Conservation (phyloP, 805 yeast species). For the Barnettozyma californica region DNA sequence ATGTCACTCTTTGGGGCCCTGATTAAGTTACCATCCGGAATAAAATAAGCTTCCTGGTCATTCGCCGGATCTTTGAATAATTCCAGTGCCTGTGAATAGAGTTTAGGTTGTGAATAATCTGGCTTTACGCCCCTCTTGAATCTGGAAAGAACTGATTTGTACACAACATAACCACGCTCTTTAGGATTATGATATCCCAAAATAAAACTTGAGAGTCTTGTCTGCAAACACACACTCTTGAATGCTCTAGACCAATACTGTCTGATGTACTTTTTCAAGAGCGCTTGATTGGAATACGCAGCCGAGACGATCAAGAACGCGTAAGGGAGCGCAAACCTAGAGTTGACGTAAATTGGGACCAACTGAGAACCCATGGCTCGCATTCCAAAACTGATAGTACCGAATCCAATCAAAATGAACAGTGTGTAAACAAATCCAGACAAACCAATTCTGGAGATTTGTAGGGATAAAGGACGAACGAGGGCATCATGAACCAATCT, state of each 20-base stretch:
- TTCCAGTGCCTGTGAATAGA: conserved; percentile 38
- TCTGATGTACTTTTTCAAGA: conserved; percentile 33
- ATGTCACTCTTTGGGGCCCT: conserved; percentile 87
- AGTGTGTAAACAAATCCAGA: conserved; percentile 72
- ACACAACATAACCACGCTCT: conserved; percentile 66
- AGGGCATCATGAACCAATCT: conserved; percentile 83
- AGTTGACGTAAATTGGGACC: conserved; percentile 15
- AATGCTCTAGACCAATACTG: conserved; percentile 62
- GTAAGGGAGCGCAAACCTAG: not conserved
- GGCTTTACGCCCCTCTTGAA: conserved; percentile 37
- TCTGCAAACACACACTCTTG: conserved; percentile 43
- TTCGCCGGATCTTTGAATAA: conserved; percentile 35
- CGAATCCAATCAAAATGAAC: conserved; percentile 72
- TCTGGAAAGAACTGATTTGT: conserved; percentile 44
- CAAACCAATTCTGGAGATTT: conserved; percentile 63
- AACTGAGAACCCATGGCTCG: conserved; percentile 15
- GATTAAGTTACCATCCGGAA: conserved; percentile 76
- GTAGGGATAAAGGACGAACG: conserved; percentile 67
- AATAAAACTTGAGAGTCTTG: conserved; percentile 81
- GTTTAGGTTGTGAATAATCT: conserved; percentile 54
- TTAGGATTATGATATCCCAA: conserved; percentile 53
- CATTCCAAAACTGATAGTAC: conserved; percentile 31
- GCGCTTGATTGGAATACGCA: not conserved
- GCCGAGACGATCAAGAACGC: not conserved
- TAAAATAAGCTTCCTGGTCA: conserved; percentile 48